phyloP scores from a whole-genome alignment of 768 basidiomycete genomes.

The Fibroporia radiculosa region DNA sequence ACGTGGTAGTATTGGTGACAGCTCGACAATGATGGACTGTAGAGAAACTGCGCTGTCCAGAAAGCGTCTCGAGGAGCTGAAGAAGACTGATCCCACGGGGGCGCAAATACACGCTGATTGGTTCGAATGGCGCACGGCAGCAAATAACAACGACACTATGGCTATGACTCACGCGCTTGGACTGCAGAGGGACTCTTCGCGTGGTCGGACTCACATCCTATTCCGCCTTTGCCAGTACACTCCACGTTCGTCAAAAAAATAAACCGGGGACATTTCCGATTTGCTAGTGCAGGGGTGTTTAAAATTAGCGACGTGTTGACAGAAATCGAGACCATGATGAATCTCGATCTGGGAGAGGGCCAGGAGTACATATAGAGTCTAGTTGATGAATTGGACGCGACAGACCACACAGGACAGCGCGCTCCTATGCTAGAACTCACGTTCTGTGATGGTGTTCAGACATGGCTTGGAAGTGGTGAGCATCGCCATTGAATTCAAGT shows the following conservation, averaged over 20 bases:
- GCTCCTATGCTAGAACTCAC: conserved; percentile 11
- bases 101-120: conserved; percentile 17
- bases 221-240: conserved; percentile 16
- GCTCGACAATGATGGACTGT: background rate
- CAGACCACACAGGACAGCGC: background rate
- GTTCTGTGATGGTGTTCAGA: conserved; percentile 6
- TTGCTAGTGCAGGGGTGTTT: conserved; percentile 15
- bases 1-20: background rate
- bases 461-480: conserved; percentile 11
- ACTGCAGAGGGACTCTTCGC: conserved; percentile 20
- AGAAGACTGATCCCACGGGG: conserved; percentile 6
- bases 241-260: conserved; percentile 14
- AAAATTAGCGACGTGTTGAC: conserved; percentile 16
- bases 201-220: conserved; percentile 23
- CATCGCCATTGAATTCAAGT: background rate
- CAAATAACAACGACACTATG: conserved; percentile 8
- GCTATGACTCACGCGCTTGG: conserved; percentile 16
- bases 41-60: background rate
- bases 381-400: conserved; percentile 2
- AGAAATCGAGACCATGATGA: conserved; percentile 17
- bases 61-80: background rate
- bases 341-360: conserved; percentile 16
- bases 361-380: conserved; percentile 13
- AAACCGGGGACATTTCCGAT: conserved; percentile 11
- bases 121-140: conserved; percentile 13